These are phyloP conservation scores for Agaricus bisporus DNA, from an alignment of 768 basidiomycete species.

Conservation along the genomic window DNA sequence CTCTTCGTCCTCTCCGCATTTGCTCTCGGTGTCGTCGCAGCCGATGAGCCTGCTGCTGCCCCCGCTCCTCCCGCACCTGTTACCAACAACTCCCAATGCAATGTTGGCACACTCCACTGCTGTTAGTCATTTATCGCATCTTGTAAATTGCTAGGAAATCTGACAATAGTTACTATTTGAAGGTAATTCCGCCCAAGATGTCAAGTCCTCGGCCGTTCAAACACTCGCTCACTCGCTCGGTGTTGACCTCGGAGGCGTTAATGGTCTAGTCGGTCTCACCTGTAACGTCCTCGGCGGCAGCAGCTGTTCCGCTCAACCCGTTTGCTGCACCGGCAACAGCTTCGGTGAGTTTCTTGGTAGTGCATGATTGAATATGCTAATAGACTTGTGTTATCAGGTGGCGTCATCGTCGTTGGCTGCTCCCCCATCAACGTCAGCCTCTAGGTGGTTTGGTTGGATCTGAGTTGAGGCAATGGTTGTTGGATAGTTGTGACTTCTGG, in stretches of 20 bases:
- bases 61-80: too few species aligned
- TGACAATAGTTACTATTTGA: not conserved
- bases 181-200: not conserved
- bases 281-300: constrained; percentile 6
- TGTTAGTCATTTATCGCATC: not conserved
- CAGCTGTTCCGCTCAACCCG: constrained; percentile 6
- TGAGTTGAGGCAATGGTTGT: not conserved
- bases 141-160: not conserved
- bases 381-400: not conserved
- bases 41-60: not conserved
- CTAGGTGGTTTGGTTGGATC: not conserved
- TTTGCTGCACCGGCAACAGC: constrained; percentile 2
- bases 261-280: constrained; percentile 6
- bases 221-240: not conserved
- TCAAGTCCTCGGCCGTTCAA: not conserved
- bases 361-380: not conserved
- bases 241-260: not conserved
- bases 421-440: constrained; percentile 10
- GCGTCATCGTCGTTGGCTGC: constrained; percentile 9
- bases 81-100: constrained; percentile 1
- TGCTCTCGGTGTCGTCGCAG: constrained; percentile 8
- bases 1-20: constrained; percentile 8
- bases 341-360: constrained; percentile 3
- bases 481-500: not conserved
- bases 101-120: constrained; percentile 7